These are phyloP conservation scores for Backusella liffmaniae DNA, from an alignment of 192 early-diverging fungal species.

Conservation along the genomic window DNA sequence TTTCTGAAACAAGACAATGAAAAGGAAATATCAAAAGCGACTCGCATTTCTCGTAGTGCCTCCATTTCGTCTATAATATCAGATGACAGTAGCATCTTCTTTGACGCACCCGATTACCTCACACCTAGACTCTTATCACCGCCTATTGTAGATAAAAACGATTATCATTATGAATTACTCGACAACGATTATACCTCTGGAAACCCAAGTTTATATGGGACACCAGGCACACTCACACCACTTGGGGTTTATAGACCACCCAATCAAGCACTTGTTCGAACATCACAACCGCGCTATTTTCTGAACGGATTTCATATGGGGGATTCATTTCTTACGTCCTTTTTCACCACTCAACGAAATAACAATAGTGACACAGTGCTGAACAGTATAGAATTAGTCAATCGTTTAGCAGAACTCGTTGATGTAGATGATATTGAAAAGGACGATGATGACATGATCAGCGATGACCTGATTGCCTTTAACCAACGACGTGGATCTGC, in stretches of 20 bases:
- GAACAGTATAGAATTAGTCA: not conserved
- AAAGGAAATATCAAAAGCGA: not conserved
- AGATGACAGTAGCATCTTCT: slow-evolving; percentile 6
- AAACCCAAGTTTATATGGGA: slow-evolving; percentile 2
- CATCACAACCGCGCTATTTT: slow-evolving; percentile 10
- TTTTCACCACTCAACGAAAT: not conserved
- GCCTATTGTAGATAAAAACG: not conserved
- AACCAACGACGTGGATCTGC: not conserved
- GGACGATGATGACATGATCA: not conserved
- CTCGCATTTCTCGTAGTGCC: not conserved
- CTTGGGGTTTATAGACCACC: not conserved
- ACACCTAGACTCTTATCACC: not conserved
- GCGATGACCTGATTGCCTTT: not conserved
- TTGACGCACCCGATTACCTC: slow-evolving; percentile 8
- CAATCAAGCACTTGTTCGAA: not conserved
- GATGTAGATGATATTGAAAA: not conserved
- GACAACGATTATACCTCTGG: not conserved
- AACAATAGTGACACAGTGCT: not conserved
- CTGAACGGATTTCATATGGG: slow-evolving; percentile 27
- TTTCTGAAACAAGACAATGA: not conserved
- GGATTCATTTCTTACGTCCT: slow-evolving; percentile 25
- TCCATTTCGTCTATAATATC: slow-evolving; percentile 10
- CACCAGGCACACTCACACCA: slow-evolving; percentile 8
- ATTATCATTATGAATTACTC: not conserved
- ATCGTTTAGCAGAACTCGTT: not conserved